Base-by-base conservation (phyloP, 2,329 filamentous ascomycete species). In the Xylaria sp. region DNA sequence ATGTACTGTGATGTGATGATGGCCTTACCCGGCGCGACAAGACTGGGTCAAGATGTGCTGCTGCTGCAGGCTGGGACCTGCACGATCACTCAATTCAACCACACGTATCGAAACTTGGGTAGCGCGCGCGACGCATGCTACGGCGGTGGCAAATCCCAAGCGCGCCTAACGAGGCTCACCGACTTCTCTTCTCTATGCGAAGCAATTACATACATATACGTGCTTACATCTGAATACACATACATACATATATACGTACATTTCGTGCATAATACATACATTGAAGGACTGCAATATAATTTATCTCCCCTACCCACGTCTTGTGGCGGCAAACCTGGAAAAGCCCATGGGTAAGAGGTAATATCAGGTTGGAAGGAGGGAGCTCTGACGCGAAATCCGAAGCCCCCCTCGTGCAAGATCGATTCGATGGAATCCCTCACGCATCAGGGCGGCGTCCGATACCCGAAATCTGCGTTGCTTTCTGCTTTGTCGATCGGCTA, bases 381-480 rank as follows among this genome's bases (percentile, higher is more conserved):
- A 27, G 24, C 24, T 59, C 54, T 30, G 63, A 67, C 34, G 45
- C 30, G 45, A 36, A 12, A 27, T 53, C 39, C 39, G 53, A 45
- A 48, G 24, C 1, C n/a, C 48, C 48, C 55, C 34, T 24, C 3
- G 36, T 39, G 3, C 30, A 19, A 55, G 60, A 61, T 60, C 55
- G 42, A 14, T 14, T 42, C 39, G 48, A 67, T 42, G 55, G 53
- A 48, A 48, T 14, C 3, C 24, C 24, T 27, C 24, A 27, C 24
- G 17, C 47, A 55, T 60, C 30, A 48, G 39, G 27, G 57, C 39
- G 50, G 27, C 36, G 68, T 59, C 64, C 67, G 67, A 70, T 70
- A 70, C 63, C 70, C 70, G 68, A 72, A 66, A 68, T 70, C 68
- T 67, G 32, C 63, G 45, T 54, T 65, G n/a, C 19, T 64, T 45